Percentiles rank a stretch among this genome's conserved stretches.
Evolutionary conservation across 1,284 basidiomycete genomes (phyloP).

Genomic region (Ganoderma resinaceum): DNA sequence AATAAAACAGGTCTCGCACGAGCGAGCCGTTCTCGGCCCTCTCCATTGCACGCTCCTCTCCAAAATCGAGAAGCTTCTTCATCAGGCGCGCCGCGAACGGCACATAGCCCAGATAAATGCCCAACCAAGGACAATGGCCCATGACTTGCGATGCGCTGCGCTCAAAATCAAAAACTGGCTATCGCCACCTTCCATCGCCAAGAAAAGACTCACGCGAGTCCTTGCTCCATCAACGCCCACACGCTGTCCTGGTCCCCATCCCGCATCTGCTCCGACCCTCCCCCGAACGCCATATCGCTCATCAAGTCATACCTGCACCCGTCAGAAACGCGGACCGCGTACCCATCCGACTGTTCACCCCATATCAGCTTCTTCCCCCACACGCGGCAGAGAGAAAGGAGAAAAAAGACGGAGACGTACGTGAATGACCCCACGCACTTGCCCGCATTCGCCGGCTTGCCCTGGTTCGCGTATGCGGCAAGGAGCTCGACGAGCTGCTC

Average conservation of each 20-base stretch:
- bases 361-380: not conserved
- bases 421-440: slow-evolving; percentile 45
- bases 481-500: slow-evolving; percentile 44
- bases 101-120: slow-evolving; percentile 15
- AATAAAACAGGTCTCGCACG: slow-evolving; percentile 29
- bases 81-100: slow-evolving; percentile 17
- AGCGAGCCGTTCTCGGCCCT: slow-evolving; percentile 19
- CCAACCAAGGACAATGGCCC: slow-evolving; percentile 11
- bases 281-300: slow-evolving; percentile 44
- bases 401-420: slow-evolving; percentile 32
- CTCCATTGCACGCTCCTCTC: slow-evolving; percentile 1
- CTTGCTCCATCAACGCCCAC: slow-evolving; percentile 22
- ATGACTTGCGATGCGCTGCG: slow-evolving; percentile 8
- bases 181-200: not conserved
- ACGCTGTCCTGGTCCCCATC: slow-evolving; percentile 23
- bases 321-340: not conserved
- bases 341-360: not conserved
- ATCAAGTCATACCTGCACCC: slow-evolving; percentile 45
- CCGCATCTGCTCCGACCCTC: slow-evolving; percentile 20
- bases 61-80: slow-evolving; percentile 13
- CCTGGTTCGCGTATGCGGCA: slow-evolving; percentile 20
- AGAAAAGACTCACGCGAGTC: slow-evolving; percentile 21
- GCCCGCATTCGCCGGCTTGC: slow-evolving; percentile 38
- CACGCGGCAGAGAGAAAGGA: not conserved
- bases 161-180: not conserved